Conservation (phyloP, 805 yeast genomes). For the Candida michaelii region DNA sequence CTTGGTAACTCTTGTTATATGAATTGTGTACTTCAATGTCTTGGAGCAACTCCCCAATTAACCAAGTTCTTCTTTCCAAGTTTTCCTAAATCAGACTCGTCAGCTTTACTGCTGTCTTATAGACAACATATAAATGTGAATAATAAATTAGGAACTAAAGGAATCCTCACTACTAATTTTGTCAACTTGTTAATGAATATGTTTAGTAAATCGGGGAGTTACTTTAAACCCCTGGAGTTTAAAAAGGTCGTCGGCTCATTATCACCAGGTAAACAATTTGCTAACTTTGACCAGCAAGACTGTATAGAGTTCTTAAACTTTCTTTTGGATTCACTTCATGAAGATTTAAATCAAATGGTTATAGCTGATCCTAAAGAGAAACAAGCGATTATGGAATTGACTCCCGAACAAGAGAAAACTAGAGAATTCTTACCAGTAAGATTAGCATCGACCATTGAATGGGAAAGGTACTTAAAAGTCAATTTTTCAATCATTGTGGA, state of each 20-base stretch:
- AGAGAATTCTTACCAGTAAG: constrained; percentile 76
- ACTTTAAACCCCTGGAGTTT: constrained; percentile 61
- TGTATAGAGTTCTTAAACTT: constrained; percentile 80
- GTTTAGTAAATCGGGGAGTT: constrained; percentile 46
- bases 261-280: constrained; percentile 58
- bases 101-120: constrained; percentile 45
- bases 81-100: constrained; percentile 21
- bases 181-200: constrained; percentile 58
- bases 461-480: constrained; percentile 82
- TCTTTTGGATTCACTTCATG: constrained; percentile 74
- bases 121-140: constrained; percentile 66
- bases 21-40: constrained; percentile 87
- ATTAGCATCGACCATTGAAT: constrained; percentile 82
- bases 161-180: constrained; percentile 69
- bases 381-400: constrained; percentile 44
- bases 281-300: constrained; percentile 76
- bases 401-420: constrained; percentile 62
- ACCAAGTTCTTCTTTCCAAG: constrained; percentile 55
- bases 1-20: constrained; percentile 91
- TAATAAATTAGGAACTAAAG: constrained; percentile 78
- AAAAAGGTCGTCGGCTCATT: constrained; percentile 67
- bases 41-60: constrained; percentile 69
- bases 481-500: constrained; percentile 81
- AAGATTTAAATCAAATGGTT: constrained; percentile 72
- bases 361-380: constrained; percentile 30